Percentiles rank a stretch among this genome's conserved stretches.
These are phyloP conservation scores for Fusarium sp. DNA, from an alignment of 2,329 filamentous ascomycete species.

Conservation along the genomic window DNA sequence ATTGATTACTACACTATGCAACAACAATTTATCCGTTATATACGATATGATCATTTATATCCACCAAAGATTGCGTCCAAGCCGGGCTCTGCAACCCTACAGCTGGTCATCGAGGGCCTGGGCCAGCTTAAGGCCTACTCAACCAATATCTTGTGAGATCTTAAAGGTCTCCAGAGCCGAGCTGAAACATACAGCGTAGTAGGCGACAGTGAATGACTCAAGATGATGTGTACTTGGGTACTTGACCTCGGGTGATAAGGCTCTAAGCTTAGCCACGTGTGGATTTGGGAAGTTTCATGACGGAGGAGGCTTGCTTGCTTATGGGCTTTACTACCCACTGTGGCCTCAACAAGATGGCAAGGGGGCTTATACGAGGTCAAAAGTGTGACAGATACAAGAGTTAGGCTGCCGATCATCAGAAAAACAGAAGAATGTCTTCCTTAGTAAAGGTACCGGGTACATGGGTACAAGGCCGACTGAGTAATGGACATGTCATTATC, in stretches of 20 bases:
- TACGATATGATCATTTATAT: neutral
- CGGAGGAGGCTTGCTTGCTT: too few relatives aligned
- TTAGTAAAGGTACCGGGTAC: neutral
- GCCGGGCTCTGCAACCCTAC: too few relatives aligned
- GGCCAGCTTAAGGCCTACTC: neutral
- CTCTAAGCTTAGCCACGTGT: neutral
- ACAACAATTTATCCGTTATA: neutral
- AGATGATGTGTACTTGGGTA: neutral
- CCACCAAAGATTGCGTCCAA: neutral
- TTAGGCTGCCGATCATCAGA: too few relatives aligned
- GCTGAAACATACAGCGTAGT: neutral
- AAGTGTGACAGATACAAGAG: too few relatives aligned
- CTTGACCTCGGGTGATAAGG: neutral
- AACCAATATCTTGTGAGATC: neutral
- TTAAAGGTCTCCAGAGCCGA: neutral
- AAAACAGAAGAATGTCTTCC: too few relatives aligned
- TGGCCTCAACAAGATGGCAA: too few relatives aligned
- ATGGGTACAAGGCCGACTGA: neutral
- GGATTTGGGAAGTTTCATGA: too few relatives aligned
- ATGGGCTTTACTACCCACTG: too few relatives aligned
- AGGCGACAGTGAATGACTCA: neutral
- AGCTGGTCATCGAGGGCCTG: too few relatives aligned
- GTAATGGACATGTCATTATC: neutral
- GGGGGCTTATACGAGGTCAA: too few relatives aligned
- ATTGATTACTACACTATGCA: neutral